Evolutionary conservation across 2,329 filamentous ascomycete species (phyloP).

Genomic region (Fusarium sp.): DNA sequence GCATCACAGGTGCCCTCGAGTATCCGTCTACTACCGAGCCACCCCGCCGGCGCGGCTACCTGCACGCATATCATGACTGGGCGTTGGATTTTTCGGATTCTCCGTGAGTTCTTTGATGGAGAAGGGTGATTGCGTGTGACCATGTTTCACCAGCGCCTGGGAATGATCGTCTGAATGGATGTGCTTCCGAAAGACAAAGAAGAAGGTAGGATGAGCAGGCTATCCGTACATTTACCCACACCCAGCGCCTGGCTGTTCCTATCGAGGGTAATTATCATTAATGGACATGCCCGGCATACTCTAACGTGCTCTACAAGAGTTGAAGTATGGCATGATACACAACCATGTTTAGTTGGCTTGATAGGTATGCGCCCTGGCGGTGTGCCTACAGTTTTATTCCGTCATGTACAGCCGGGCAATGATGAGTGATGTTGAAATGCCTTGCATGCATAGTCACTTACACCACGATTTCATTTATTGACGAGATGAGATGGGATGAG

Average conservation of each 20-base stretch:
- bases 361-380: constrained; percentile 1
- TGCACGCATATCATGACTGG: constrained; percentile 38
- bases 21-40: constrained; percentile 20
- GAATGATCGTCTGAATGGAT: constrained; percentile 20
- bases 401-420: not conserved
- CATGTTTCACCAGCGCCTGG: constrained; percentile 43
- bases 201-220: not conserved
- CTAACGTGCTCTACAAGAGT: not conserved
- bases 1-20: constrained; percentile 21
- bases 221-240: constrained; percentile 15
- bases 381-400: not conserved
- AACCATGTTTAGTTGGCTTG: not conserved
- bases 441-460: constrained; percentile 8
- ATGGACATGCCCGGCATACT: constrained; percentile 2
- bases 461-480: constrained; percentile 11
- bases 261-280: not conserved
- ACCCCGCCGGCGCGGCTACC: constrained; percentile 37
- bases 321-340: constrained; percentile 7
- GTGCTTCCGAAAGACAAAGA: constrained; percentile 24
- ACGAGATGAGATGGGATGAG: constrained; percentile 12
- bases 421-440: constrained; percentile 2
- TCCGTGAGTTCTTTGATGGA: constrained; percentile 4
- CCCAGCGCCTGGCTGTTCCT: not conserved
- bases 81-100: constrained; percentile 7
- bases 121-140: constrained; percentile 32